Evolutionary conservation across 2,329 filamentous ascomycete genomes (phyloP).

Genomic region (Fulvia fulva): DNA sequence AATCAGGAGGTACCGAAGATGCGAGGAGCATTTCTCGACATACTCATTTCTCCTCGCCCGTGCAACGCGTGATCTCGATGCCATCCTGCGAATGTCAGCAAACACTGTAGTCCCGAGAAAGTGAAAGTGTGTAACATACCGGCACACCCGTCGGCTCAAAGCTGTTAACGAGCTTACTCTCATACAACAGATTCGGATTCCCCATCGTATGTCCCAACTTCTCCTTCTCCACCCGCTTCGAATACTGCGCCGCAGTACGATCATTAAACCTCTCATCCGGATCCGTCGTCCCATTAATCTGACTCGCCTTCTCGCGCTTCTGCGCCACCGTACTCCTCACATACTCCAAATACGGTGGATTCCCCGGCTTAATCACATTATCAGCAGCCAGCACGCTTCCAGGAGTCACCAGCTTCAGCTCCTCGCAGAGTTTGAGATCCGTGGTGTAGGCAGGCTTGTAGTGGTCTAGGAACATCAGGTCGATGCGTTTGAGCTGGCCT

Average conservation of each 20-base stretch:
- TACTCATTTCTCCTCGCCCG: slow-evolving; percentile 31
- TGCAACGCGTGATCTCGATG: slow-evolving; percentile 61
- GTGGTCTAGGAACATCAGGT: slow-evolving; percentile 76
- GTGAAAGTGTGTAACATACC: slow-evolving; percentile 42
- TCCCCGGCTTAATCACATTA: slow-evolving; percentile 68
- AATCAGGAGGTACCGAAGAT: too few species aligned
- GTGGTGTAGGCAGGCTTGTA: slow-evolving; percentile 71
- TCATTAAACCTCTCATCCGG: slow-evolving; percentile 43
- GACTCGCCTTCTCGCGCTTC: slow-evolving; percentile 50
- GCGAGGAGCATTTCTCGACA: neutral
- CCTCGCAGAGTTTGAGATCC: slow-evolving; percentile 74
- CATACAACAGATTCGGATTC: slow-evolving; percentile 62
- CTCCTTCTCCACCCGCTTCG: slow-evolving; percentile 45
- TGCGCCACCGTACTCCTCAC: slow-evolving; percentile 61
- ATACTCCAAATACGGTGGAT: slow-evolving; percentile 67
- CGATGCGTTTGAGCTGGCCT: slow-evolving; percentile 56
- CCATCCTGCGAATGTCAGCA: slow-evolving; percentile 52
- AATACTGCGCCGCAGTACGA: slow-evolving; percentile 47
- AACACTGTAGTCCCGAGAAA: neutral
- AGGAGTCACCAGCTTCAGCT: slow-evolving; percentile 59
- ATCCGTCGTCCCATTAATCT: slow-evolving; percentile 26
- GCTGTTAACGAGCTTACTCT: slow-evolving; percentile 61
- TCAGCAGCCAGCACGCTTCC: slow-evolving; percentile 65
- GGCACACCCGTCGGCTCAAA: slow-evolving; percentile 64
- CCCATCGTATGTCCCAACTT: slow-evolving; percentile 45